Evolutionary conservation across 805 yeast species (phyloP), one percentile per base, ranked within the genome.

Genomic region (Hanseniaspora meyeri): DNA sequence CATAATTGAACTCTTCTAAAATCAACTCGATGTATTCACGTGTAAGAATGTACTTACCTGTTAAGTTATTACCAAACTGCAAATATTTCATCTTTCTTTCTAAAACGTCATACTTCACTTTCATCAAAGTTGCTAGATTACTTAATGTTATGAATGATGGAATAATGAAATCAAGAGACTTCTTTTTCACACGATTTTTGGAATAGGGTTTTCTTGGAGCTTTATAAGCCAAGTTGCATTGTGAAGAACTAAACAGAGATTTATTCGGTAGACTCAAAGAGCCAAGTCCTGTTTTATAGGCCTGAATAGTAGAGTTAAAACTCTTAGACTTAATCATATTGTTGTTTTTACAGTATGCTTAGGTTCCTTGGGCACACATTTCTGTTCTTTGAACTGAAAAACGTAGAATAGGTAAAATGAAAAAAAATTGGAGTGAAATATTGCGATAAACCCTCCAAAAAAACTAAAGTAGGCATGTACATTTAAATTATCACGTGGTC

Each of bases 1-100:
- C 85, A 63, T 79, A 86, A 10, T 93, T 93, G 62, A 80, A 86
- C 64, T 93, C 97, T 65, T 87, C 95, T 0, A 96, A 91, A 61
- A 93, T 82, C 57, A 93, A 72, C 20, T 83, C 77, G 0, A 96
- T 93, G 38, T 87, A 87, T 63, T 90, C 97, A 58, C 77, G 80
- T 60, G 93, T 96, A 32, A 93, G 69, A 61, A 93, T 86, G 68
- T 81, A 85, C 64, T 87, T 86, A 62, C 84, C 83, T 16, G 74
- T 72, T 20, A 72, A 65, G 39, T 88, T 78, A 58, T 83, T 84
- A 14, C 29, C 39, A 65, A 85, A 90, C 0, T 97, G 97, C 62
- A 88, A 72, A 0, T 72, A 77, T 17, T 72, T 70, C 70, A 91
- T 73, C 53, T 79, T 81, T 37, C 68, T 68, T 50, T 84, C 72